A percentile compares a stretch with the other conserved stretches of the same genome.
Conservation (phyloP, 169 alveolate species). For the Prorocentrum cordatum region DNA sequence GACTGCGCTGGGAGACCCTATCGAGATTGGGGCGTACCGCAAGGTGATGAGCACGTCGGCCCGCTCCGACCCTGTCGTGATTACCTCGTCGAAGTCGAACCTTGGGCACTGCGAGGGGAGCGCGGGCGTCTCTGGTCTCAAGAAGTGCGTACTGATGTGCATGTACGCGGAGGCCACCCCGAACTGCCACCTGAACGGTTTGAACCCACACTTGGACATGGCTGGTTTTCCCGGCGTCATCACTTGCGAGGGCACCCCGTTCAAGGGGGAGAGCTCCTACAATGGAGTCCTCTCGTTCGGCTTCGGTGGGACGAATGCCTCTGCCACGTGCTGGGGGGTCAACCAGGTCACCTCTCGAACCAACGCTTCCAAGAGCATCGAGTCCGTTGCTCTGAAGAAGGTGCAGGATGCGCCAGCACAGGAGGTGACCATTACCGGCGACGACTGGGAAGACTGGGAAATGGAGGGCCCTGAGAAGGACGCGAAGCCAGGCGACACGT, state of each 20-base stretch:
- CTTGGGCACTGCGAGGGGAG: constrained; percentile 66
- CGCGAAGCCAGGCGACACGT: constrained; percentile 18
- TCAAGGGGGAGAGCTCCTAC: neutral
- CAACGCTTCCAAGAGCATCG: too few relatives aligned
- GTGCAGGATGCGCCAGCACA: constrained; percentile 64
- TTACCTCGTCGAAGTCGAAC: constrained; percentile 45
- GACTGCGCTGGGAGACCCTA: constrained; percentile 57
- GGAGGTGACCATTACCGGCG: constrained; percentile 46
- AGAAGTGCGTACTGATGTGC: constrained; percentile 34
- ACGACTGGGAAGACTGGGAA: constrained; percentile 70
- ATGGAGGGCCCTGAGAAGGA: constrained; percentile 68
- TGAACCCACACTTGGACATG: constrained; percentile 68
- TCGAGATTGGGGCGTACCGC: constrained; percentile 58
- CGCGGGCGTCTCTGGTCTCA: constrained; percentile 53
- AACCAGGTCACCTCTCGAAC: constrained; percentile 45
- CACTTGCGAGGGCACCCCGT: neutral
- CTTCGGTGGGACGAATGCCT: constrained; percentile 65
- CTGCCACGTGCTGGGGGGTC: constrained; percentile 3
- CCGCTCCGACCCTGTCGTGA: constrained; percentile 49
- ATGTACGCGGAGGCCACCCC: constrained; percentile 52
- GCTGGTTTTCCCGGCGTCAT: constrained; percentile 53
- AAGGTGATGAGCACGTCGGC: constrained; percentile 28
- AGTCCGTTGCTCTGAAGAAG: too few relatives aligned
- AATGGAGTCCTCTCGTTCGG: constrained; percentile 58
- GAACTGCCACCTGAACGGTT: constrained; percentile 35